A percentile compares a stretch with the other conserved stretches of the same genome.
Evolutionary conservation across 768 basidiomycete genomes (phyloP).

Genomic region (Lentinula raphanica): DNA sequence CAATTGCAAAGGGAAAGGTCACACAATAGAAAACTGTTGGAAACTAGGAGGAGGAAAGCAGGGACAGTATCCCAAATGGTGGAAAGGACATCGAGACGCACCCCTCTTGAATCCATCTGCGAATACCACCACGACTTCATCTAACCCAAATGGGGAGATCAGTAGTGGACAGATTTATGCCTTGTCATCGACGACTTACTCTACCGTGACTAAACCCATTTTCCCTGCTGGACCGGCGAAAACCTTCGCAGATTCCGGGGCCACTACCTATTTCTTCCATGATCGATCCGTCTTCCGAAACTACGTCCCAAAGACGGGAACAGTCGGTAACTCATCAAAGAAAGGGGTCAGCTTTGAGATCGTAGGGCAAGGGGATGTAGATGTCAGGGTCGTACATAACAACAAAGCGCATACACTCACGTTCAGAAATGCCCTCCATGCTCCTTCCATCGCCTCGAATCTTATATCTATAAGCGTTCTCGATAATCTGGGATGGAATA

Average conservation of each 20-base stretch:
- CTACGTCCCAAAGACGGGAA: neutral
- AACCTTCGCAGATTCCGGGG: slow-evolving; percentile 10
- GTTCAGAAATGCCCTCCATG: slow-evolving; percentile 12
- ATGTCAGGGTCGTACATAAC: neutral
- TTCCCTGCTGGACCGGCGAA: neutral
- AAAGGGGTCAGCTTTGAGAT: slow-evolving; percentile 1
- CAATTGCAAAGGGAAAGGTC: slow-evolving; percentile 16
- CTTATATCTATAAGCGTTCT: slow-evolving; percentile 10
- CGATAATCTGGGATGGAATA: neutral
- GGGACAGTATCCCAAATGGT: slow-evolving; percentile 16
- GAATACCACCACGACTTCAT: neutral
- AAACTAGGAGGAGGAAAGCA: too few relatives aligned
- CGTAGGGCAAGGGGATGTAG: slow-evolving; percentile 6
- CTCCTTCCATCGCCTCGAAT: slow-evolving; percentile 10
- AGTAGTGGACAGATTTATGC: neutral
- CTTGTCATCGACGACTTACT: neutral
- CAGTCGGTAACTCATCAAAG: neutral
- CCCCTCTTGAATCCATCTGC: neutral
- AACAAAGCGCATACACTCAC: neutral
- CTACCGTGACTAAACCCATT: neutral
- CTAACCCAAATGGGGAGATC: neutral
- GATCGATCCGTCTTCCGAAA: neutral
- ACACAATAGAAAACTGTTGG: slow-evolving; percentile 16
- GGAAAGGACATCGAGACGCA: slow-evolving; percentile 5
- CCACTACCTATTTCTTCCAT: too few relatives aligned